Conservation (phyloP, 1,284 basidiomycete genomes). For the Pyrrhoderma noxium region DNA sequence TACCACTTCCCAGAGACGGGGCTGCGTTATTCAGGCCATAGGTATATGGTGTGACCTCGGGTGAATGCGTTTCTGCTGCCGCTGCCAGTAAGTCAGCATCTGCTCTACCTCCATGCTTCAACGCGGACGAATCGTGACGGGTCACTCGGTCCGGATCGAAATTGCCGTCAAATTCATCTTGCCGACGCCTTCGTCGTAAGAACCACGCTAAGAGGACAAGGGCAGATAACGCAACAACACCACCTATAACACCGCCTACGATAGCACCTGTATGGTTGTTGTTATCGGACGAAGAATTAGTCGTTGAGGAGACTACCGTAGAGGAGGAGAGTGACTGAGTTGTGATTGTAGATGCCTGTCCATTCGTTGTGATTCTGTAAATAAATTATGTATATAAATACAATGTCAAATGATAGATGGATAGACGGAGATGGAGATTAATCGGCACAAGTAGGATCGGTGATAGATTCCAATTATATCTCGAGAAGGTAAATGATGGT, state of each 20-base stretch:
- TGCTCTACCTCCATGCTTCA: constrained; percentile 5
- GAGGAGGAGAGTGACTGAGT: constrained; percentile 5
- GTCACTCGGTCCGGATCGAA: constrained; percentile 43
- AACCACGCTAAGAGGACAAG: constrained; percentile 21
- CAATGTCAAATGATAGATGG: too few relatives aligned
- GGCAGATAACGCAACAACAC: constrained; percentile 19
- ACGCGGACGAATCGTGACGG: constrained; percentile 16
- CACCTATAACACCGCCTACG: constrained; percentile 27
- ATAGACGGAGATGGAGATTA: too few relatives aligned
- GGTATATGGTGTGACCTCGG: constrained; percentile 16
- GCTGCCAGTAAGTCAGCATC: constrained; percentile 9
- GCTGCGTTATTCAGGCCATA: background rate
- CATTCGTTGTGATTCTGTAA: constrained; percentile 9
- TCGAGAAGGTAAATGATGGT: background rate
- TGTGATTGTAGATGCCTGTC: constrained; percentile 9
- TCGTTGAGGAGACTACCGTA: background rate
- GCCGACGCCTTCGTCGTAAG: constrained; percentile 16
- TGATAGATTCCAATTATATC: background rate
- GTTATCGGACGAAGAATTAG: background rate
- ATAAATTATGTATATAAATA: too few relatives aligned
- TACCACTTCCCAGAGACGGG: too few relatives aligned
- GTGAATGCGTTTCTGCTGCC: constrained; percentile 1
- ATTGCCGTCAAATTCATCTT: constrained; percentile 43
- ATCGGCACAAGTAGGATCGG: background rate
- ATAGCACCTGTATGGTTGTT: constrained; percentile 23